Conservation (phyloP, 345 rosid genomes). For the Boechera stricta region DNA sequence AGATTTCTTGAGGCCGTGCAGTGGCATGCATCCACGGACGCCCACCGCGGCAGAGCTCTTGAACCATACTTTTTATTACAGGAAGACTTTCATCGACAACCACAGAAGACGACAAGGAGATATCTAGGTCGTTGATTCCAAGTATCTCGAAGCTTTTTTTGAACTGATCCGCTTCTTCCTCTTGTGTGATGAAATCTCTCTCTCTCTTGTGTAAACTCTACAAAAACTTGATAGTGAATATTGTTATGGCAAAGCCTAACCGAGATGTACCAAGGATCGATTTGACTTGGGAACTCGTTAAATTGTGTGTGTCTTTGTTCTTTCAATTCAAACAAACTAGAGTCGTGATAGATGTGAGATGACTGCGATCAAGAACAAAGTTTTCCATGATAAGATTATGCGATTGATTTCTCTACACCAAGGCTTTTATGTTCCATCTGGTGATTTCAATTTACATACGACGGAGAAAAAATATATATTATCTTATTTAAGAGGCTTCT, state of each 20-base stretch:
- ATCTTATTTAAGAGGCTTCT: not conserved
- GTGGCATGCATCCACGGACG: not conserved
- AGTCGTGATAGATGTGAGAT: not conserved
- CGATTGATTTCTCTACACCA: not conserved
- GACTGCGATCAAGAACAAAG: not conserved
- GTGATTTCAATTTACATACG: not conserved
- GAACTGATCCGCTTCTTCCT: too few relatives aligned
- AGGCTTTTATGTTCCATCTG: not conserved
- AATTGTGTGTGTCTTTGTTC: not conserved
- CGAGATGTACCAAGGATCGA: too few relatives aligned
- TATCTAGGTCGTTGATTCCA: not conserved
- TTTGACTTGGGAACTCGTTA: not conserved
- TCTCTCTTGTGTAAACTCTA: too few relatives aligned
- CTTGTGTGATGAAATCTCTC: too few relatives aligned
- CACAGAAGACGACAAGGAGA: not conserved
- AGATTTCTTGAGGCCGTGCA: slow-evolving; percentile 13
- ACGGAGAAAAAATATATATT: not conserved
- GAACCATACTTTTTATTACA: slow-evolving; percentile 17
- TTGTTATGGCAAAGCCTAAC: too few relatives aligned
- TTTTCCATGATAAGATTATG: not conserved
- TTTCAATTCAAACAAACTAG: not conserved
- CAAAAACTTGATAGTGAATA: too few relatives aligned
- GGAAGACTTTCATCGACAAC: not conserved
- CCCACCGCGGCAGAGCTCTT: slow-evolving; percentile 19
- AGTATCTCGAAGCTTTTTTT: not conserved